phyloP scores from a whole-genome alignment of 306 rosid species.

The Ceratonia siliqua region DNA sequence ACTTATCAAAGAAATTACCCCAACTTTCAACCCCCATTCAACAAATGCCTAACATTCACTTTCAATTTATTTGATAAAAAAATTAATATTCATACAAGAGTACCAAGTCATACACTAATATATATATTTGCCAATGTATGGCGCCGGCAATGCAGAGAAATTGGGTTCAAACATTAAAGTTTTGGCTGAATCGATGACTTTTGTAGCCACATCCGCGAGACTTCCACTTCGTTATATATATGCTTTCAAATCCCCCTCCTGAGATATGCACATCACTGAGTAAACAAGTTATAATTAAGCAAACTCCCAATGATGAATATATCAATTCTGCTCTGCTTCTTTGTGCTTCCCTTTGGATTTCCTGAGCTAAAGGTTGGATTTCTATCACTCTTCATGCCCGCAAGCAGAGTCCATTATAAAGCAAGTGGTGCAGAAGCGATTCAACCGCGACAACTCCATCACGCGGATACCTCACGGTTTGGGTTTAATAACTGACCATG shows the following conservation, averaged over 20 bases:
- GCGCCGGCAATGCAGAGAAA: background rate
- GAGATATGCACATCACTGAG: background rate
- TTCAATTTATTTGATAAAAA: too few relatives aligned
- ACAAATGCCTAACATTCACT: too few relatives aligned
- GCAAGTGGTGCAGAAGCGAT: constrained; percentile 40
- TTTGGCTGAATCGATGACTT: background rate
- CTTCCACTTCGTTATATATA: background rate
- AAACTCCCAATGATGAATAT: background rate
- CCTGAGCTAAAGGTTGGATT: constrained; percentile 36
- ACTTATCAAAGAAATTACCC: too few relatives aligned
- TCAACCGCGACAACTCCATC: constrained; percentile 38
- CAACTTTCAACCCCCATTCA: too few relatives aligned
- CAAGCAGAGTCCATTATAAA: constrained; percentile 46
- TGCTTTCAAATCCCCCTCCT: background rate
- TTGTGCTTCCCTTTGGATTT: constrained; percentile 29
- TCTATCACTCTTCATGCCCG: constrained; percentile 42
- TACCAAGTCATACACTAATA: too few relatives aligned
- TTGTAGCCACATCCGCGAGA: too few relatives aligned
- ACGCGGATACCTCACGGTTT: too few relatives aligned
- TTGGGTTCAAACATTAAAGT: background rate
- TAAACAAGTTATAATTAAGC: background rate
- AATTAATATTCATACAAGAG: too few relatives aligned
- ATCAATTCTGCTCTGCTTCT: background rate
- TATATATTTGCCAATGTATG: too few relatives aligned
- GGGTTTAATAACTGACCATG: too few relatives aligned